These are phyloP conservation scores for Aspergillus nomiae DNA, from an alignment of 2,329 filamentous ascomycete species.

Conservation along the genomic window DNA sequence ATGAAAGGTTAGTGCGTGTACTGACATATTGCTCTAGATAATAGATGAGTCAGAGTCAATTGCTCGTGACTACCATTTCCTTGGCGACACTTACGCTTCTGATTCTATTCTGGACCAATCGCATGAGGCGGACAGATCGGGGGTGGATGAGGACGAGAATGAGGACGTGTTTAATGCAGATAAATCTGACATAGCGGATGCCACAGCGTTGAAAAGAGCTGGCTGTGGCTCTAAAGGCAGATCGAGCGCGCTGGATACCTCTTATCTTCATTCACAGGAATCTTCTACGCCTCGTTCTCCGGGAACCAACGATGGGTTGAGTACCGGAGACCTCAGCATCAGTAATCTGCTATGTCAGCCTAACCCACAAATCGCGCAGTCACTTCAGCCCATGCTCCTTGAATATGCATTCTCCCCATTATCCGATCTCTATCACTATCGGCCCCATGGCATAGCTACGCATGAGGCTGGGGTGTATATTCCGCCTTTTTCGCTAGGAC, in stretches of 20 bases:
- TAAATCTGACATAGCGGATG: not conserved
- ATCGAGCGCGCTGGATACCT: not conserved
- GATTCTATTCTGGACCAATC: not conserved
- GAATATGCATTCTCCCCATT: not conserved
- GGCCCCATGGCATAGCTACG: not conserved
- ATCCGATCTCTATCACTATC: not conserved
- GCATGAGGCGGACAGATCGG: not conserved
- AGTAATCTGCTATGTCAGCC: not conserved
- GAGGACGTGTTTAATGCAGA: not conserved
- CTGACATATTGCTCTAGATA: not conserved
- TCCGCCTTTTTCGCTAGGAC: not conserved
- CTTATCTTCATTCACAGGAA: not conserved
- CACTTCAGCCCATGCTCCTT: not conserved
- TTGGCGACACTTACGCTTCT: not conserved
- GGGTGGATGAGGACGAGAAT: not conserved
- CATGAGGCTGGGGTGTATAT: not conserved
- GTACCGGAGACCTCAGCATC: not conserved
- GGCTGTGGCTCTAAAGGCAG: not conserved
- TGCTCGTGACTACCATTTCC: not conserved
- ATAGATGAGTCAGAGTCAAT: not conserved
- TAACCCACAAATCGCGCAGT: not conserved
- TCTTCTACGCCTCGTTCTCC: not conserved
- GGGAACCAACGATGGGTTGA: not conserved
- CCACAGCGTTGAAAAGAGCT: not conserved
- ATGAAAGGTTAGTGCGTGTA: not conserved